Base-by-base conservation (phyloP, 441 rosid genomes). In the Pelargonium fulgidum region DNA sequence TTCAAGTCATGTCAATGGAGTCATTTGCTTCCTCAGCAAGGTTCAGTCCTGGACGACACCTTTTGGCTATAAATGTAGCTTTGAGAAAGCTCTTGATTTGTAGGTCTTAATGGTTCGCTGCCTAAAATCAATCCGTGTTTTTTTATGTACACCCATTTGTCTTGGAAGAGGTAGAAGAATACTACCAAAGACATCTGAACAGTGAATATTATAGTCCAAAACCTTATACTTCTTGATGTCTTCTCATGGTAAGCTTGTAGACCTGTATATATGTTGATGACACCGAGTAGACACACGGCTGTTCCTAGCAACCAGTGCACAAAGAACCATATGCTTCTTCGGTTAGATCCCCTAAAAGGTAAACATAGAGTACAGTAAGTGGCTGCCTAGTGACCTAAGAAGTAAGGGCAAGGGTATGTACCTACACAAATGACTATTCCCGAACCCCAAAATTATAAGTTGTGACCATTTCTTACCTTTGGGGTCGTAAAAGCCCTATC, bases 271-370 rank as follows among this genome's bases (percentile, higher is more conserved):
- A 89, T 81, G 85, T 93, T 91, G 69, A 91, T 72, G 68, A 85
- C 82, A 29, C 94, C 96, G 56, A 83, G 76, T 26, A 93, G 65
- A 1, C 88, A 85, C 42, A 79, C 74, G 44, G 70, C 69, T 56
- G 94, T 89, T 68, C 98, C 98, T 41, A 86, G 75, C 9, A 88
- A 73, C 98, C 98, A 93, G 68, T 93, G 98, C 67, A 82, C 54
- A 36, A 84, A 73, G 76, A 83, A 91, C 98, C 98, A 93, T 68
- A 69, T 79, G 1, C 85, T 75, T 67, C 96, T 91, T 75, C 83
- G 82, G 67, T 74, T 88, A 24, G 80, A 83, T 72, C 90, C 97
- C 76, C 97, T 88, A 70, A 3, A 42, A 67, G 1, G 10, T 16
- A 16, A 17, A 56, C 7, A 56, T 56, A 56, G 2, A 17, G 10